Base-by-base conservation (phyloP, 352 stramenopile genomes). In the Sclerospora graminicola region DNA sequence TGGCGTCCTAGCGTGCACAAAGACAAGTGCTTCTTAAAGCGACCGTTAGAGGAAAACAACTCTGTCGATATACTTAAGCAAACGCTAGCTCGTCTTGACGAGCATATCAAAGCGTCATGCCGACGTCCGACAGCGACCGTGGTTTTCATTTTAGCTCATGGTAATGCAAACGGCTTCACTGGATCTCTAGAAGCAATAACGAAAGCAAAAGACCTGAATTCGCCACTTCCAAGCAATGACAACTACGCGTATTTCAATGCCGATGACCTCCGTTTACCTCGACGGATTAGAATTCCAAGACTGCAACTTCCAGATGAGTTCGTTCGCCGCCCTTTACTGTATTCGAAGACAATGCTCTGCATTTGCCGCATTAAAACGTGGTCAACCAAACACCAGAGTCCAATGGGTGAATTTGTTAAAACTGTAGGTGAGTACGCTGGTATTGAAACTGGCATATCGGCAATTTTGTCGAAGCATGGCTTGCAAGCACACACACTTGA, bases 361-460 rank as follows among this genome's bases (percentile, higher is more conserved):
- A 77, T 88, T 39, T 82, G 69, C 13, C 68, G 70, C 13, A 69
- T 87, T 21, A 84, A 72, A 50, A 48, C 74, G 41, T 88, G 74
- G 73, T 70, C 58, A 26, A 81, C 63, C 8, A 66, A 62, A 53
- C 61, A 69, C 38, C 60, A 62, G 30, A 82, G 63, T 21, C 81
- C 84, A 0, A 66, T 68, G 73, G 84, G 75, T 1, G 69, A 82
- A 26, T 88, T 87, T 47, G 58, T 89, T 2, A 82, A 89, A 55
- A 82, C 74, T 9, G 54, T 89, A 0, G 77, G 79, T 8, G 69
- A 83, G 47, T 87, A 78, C 29, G 82, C 69, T 0, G 71, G 70
- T 2, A 95, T 95, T 35, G 78, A 86, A 39, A 87, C 95, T 21
- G 92, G 97, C 23, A 80, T 89, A 26, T 96, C 89, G 0, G 69